Evolutionary conservation across 192 early-diverging fungal species (phyloP), one percentile per base, ranked within the genome.

Genomic region (Mortierella antarctica): DNA sequence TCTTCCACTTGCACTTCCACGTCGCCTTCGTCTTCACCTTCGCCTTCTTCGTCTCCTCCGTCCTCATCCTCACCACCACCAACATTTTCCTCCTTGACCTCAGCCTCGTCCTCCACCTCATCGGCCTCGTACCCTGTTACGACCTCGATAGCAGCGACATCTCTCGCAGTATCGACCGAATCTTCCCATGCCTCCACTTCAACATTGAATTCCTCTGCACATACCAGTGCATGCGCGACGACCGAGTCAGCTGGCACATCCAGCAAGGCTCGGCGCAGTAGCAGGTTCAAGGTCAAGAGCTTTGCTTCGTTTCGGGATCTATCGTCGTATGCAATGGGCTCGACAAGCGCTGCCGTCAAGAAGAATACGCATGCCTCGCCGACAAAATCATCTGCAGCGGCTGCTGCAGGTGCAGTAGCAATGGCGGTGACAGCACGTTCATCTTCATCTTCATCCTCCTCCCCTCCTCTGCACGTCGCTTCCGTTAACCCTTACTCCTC

Each of bases 211-310:
- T 40, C 64, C 4, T 17, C 12, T 41, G 15, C 57, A 13, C 18
- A 49, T 50, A 54, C 52, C 15, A 40, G 1, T 41, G 15, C 58
- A 41, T 23, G 9, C 48, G n/a, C 62, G 12, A 64, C 49, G 15
- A 31, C 48, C 5, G 59, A 23, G 11, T 44, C 53, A 62, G 52
- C 21, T 6, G 58, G 20, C 14, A 46, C 57, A 4, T 51, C 63
- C 21, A 57, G 44, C 14, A 80, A 67, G 59, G 39, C 39, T 39
- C 71, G 50, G 18, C 52, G 77, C 59, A 72, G 64, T 71, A 68
- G 77, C 5, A 64, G 70, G 65, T 80, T 80, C 65, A 80, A 72
- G 70, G 64, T 71, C 57, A 72, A 67, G 52, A 49, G 64, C 0
- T 72, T 72, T 63, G 13, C 48, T 4, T 68, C 77, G 7, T 80